These are phyloP conservation scores for Paramecium tetraurelia DNA, from an alignment of 73 alveolate species.

Conservation along the genomic window DNA sequence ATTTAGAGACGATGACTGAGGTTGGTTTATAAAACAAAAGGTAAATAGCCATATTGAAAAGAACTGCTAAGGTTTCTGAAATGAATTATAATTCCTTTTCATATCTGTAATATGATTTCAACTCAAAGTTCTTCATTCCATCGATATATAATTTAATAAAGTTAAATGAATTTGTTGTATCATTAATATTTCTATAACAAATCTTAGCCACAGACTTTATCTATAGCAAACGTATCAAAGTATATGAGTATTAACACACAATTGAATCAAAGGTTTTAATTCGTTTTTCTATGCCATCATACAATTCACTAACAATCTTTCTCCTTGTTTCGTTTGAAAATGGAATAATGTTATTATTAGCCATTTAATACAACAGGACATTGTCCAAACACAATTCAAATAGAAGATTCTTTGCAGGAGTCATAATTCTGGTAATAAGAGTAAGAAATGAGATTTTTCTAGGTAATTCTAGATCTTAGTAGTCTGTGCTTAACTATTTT, in stretches of 20 bases:
- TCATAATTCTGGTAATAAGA: background rate
- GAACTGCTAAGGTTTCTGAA: slow-evolving; percentile 2
- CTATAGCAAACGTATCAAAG: background rate
- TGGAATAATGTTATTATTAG: background rate
- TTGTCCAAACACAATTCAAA: slow-evolving; percentile 26
- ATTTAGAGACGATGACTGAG: background rate
- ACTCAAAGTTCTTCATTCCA: background rate
- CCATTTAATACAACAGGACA: background rate
- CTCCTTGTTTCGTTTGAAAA: background rate
- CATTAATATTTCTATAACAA: background rate
- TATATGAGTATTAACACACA: background rate
- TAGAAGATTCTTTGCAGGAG: background rate
- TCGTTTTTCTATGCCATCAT: background rate
- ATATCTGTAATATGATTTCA: background rate
- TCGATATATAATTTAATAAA: slow-evolving; percentile 4
- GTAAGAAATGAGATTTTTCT: slow-evolving; percentile 11
- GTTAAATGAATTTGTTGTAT: background rate
- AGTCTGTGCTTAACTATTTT: background rate
- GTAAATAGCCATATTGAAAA: slow-evolving; percentile 9
- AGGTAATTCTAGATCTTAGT: background rate
- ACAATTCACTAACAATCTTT: background rate
- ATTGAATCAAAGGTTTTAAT: background rate
- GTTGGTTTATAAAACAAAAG: background rate
- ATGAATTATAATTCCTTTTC: background rate
- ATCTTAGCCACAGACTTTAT: slow-evolving; percentile 1